Percentiles rank a stretch among this genome's conserved stretches.
These are phyloP conservation scores for Spinellus fusiger DNA, from an alignment of 192 early-diverging fungal species.

Conservation along the genomic window DNA sequence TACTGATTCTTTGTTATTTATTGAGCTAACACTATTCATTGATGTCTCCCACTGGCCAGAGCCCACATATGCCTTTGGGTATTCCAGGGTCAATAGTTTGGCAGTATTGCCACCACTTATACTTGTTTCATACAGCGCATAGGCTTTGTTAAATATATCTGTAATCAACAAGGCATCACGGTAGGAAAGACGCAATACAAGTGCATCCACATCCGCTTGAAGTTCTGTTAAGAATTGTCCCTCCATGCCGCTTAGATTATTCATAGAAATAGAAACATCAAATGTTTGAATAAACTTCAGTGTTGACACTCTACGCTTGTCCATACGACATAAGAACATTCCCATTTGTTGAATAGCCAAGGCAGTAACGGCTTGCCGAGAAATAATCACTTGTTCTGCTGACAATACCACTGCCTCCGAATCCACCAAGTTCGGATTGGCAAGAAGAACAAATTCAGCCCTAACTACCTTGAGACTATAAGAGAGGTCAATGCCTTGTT, in stretches of 20 bases:
- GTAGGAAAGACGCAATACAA: slow-evolving; percentile 82
- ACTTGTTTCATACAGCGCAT: slow-evolving; percentile 44
- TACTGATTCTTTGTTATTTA: slow-evolving; percentile 31
- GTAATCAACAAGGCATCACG: slow-evolving; percentile 77
- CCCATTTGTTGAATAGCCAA: slow-evolving; percentile 76
- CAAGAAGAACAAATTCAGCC: slow-evolving; percentile 82
- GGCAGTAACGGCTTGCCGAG: slow-evolving; percentile 72
- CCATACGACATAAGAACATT: slow-evolving; percentile 89
- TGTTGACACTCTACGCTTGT: slow-evolving; percentile 69
- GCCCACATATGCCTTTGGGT: not conserved
- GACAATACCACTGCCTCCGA: slow-evolving; percentile 91
- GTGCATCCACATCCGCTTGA: slow-evolving; percentile 63
- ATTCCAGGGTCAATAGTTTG: not conserved
- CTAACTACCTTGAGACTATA: slow-evolving; percentile 75
- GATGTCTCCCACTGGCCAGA: too few relatives aligned
- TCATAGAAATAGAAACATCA: slow-evolving; percentile 72
- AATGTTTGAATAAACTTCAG: slow-evolving; percentile 90
- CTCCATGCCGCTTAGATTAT: slow-evolving; percentile 28
- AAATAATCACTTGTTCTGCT: slow-evolving; percentile 71
- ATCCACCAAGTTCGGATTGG: slow-evolving; percentile 55
- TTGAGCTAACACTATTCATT: too few relatives aligned
- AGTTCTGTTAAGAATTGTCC: slow-evolving; percentile 10
- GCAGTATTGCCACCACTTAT: not conserved
- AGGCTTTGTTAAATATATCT: slow-evolving; percentile 73
- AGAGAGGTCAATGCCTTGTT: slow-evolving; percentile 37